Evolutionary conservation across 202 grass and related monocot species (phyloP).

Genomic region (Hordeum pubiflorum): DNA sequence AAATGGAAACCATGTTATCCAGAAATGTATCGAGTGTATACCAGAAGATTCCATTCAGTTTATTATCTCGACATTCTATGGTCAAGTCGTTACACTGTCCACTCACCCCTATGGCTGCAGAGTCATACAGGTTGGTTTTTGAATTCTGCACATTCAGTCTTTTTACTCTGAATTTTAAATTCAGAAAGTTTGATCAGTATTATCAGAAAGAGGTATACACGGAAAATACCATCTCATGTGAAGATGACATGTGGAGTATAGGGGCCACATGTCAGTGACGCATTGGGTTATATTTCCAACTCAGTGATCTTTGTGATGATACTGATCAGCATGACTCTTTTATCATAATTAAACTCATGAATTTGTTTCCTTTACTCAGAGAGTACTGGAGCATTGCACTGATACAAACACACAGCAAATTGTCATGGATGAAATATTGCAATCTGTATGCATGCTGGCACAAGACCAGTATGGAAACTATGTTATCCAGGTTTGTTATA

Average conservation of each 20-base stretch:
- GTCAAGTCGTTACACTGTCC: conserved; percentile 79
- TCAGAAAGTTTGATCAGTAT: background rate
- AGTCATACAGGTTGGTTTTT: conserved; percentile 70
- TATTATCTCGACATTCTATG: conserved; percentile 80
- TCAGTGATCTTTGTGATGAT: background rate
- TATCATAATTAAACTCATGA: background rate
- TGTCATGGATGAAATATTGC: conserved; percentile 84
- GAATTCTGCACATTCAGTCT: background rate
- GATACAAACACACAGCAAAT: conserved; percentile 68
- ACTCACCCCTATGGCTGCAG: conserved; percentile 93
- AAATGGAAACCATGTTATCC: conserved; percentile 97
- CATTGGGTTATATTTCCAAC: background rate
- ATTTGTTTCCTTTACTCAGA: conserved; percentile 39
- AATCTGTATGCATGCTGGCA: conserved; percentile 76
- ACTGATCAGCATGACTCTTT: background rate
- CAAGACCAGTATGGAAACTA: conserved; percentile 96
- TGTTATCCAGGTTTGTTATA: conserved; percentile 69
- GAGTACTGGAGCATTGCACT: conserved; percentile 85
- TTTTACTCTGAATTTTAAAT: background rate
- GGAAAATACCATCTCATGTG: background rate
- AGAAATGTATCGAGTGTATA: conserved; percentile 94
- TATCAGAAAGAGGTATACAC: background rate
- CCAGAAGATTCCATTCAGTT: conserved; percentile 80
- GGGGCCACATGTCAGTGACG: background rate
- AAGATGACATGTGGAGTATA: background rate